phyloP scores from a whole-genome alignment of 148 eudicot species.

The Rheum nobile region DNA sequence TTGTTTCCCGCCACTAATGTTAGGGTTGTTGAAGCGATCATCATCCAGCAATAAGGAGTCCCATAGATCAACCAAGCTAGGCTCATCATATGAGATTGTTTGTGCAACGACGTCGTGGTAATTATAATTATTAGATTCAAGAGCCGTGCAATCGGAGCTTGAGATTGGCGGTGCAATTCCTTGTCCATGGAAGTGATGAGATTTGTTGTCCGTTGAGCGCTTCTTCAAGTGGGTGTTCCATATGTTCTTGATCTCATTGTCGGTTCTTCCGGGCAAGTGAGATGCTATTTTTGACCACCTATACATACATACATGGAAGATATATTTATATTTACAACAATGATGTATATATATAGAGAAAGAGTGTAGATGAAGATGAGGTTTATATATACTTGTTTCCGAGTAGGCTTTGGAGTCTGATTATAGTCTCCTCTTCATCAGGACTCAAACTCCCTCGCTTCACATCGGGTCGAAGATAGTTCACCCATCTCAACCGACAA shows the following conservation, averaged over 20 bases:
- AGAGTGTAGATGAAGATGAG: neutral
- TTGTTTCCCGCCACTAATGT: neutral
- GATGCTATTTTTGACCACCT: conserved; percentile 98
- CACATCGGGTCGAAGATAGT: conserved; percentile 45
- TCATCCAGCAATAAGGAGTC: neutral
- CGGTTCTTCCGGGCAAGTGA: conserved; percentile 83
- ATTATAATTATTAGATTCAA: too few relatives aligned
- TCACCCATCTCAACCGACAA: conserved; percentile 48
- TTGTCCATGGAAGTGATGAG: neutral
- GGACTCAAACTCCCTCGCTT: conserved; percentile 36
- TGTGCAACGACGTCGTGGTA: neutral
- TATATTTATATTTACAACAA: too few relatives aligned
- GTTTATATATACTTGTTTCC: conserved; percentile 38
- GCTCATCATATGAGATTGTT: neutral
- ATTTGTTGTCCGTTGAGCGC: conserved; percentile 11
- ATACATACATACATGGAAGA: neutral
- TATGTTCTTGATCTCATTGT: conserved; percentile 87
- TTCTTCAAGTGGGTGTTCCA: conserved; percentile 98
- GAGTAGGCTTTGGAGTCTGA: conserved; percentile 27
- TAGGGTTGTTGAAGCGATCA: too few relatives aligned
- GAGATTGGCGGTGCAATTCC: neutral
- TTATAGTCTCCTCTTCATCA: conserved; percentile 37
- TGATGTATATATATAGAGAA: too few relatives aligned
- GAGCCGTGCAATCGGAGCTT: too few relatives aligned
- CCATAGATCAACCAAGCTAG: neutral